Evolutionary conservation across 78 protist genomes (phyloP), one percentile per base, ranked within the genome.

Genomic region (Polysphondylium violaceum): DNA sequence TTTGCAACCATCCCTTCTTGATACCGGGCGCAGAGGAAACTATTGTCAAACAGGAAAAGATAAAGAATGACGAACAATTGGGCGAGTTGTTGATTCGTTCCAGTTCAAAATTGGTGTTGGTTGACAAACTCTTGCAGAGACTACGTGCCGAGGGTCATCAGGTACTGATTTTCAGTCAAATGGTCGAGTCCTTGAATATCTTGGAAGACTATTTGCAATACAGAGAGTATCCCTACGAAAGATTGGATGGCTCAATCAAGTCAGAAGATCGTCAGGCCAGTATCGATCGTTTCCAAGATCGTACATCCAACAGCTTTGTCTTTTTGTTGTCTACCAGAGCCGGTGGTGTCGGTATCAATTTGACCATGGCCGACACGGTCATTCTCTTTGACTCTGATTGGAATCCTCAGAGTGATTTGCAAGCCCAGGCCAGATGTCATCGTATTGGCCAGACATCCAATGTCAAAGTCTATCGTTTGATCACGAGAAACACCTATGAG

Each of bases 401-500:
- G 99, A 97, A 98, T 79, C 99, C 99, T 16, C 99, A 97, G 77
- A 89, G 96, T 27, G 99, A 98, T 60, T 8, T 98, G 33, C 99
- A 98, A 55, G 89, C 96, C 23, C 96, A 96, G 25, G 81, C 87
- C 23, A 40, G 98, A 33, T 94, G 98, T 55, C 99, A 98, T 77
- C 87, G 99, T 36, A 96, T 96, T 71, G 99, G 99, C n/a, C 99
- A 98, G 76, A 96, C 88, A 19, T 86, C 86, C 35, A 76, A 92
- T 50, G 97, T 96, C 35, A 96, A 94, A 55, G 98, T 97, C 12
- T 97, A 95, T 94, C 76, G 99, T 53, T 86, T 97, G 23, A 86
- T 97, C 74, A 94, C 98, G 25, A 76, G 93, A 43, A 89, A 88
- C 41, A 95, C 98, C 60, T 95, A 94, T 65, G 99, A 98, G 47